A percentile compares a stretch with the other conserved stretches of the same genome.
phyloP scores from a whole-genome alignment of 176 grass and related monocot species.

The Phragmites australis region DNA sequence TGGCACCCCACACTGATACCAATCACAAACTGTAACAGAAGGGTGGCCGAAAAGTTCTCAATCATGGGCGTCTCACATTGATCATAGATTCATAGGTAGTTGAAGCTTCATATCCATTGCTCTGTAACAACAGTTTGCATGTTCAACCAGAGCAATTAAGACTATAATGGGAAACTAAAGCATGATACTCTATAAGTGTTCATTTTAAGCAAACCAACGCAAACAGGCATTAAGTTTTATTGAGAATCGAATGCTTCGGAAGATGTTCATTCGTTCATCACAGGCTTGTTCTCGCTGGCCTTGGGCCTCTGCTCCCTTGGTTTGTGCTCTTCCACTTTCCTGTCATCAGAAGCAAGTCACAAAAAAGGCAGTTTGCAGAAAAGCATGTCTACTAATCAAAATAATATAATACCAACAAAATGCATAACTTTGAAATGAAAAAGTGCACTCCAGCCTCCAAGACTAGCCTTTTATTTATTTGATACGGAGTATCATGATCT shows the following conservation, averaged over 20 bases:
- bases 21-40: constrained; percentile 20
- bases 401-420: not conserved
- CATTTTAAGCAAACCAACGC: constrained; percentile 8
- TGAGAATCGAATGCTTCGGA: not conserved
- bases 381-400: not conserved
- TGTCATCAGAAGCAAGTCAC: constrained; percentile 6
- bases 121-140: not conserved
- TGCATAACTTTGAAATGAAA: not conserved
- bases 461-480: not conserved
- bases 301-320: constrained; percentile 75
- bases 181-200: not conserved
- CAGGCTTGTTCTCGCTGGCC: constrained; percentile 73
- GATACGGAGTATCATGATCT: not conserved
- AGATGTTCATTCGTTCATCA: constrained; percentile 69
- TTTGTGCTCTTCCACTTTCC: constrained; percentile 69
- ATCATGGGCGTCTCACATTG: constrained; percentile 27
- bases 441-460: not conserved
- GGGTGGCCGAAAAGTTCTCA: constrained; percentile 28
- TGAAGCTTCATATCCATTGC: constrained; percentile 21
- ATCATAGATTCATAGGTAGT: constrained; percentile 31
- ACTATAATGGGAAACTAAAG: not conserved
- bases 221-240: not conserved
- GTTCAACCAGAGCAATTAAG: not conserved
- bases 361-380: not conserved
- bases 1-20: constrained; percentile 36